A percentile compares a stretch with the other conserved stretches of the same genome.
Conservation (phyloP, 768 basidiomycete species). For the Amanita phalloides region DNA sequence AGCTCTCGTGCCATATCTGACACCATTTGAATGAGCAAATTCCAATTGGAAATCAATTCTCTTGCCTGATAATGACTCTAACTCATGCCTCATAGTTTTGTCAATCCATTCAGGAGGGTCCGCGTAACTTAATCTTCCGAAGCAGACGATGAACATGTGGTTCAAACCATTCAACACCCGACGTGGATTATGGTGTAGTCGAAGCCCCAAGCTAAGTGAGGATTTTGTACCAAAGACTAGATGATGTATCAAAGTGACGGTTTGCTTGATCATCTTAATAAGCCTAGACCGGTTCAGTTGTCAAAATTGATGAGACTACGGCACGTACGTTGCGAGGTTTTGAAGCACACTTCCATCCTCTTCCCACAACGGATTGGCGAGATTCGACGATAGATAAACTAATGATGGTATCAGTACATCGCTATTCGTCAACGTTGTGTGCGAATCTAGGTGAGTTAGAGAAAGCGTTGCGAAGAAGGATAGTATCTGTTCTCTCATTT, state of each 20-base stretch:
- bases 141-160: constrained; percentile 66
- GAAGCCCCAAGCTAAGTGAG: constrained; percentile 41
- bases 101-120: constrained; percentile 54
- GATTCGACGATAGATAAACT: constrained; percentile 39
- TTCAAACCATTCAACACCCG: constrained; percentile 50
- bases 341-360: constrained; percentile 35
- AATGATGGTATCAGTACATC: constrained; percentile 54
- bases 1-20: constrained; percentile 53
- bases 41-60: constrained; percentile 3
- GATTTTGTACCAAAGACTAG: constrained; percentile 43
- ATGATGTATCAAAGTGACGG: constrained; percentile 51
- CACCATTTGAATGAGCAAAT: not conserved
- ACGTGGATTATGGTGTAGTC: constrained; percentile 42
- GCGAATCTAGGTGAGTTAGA: constrained; percentile 26
- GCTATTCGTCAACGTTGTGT: constrained; percentile 30
- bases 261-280: constrained; percentile 38
- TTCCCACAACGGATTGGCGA: constrained; percentile 57
- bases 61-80: constrained; percentile 40
- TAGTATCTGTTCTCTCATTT: constrained; percentile 12
- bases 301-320: not conserved
- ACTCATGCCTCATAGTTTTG: constrained; percentile 22
- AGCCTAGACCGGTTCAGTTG: constrained; percentile 23
- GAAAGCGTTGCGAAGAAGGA: constrained; percentile 32
- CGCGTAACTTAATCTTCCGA: constrained; percentile 66
- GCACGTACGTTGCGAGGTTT: constrained; percentile 25